Conservation (phyloP, 1,284 basidiomycete genomes). For the Xanthoconium separans region DNA sequence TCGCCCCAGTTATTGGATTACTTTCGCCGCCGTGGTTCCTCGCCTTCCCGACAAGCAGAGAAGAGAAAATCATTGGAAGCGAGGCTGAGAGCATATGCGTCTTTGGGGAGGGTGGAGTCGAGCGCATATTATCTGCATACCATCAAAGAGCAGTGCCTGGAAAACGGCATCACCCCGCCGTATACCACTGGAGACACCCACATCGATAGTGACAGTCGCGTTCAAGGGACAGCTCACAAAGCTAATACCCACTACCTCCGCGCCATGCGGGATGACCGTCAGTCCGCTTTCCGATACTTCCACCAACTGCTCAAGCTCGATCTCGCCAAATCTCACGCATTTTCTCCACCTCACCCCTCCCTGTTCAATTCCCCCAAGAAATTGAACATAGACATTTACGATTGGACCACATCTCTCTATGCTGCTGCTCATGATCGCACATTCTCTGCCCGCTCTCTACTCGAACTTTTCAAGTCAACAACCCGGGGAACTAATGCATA, state of each 20-base stretch:
- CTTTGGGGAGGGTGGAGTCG: conserved; percentile 40
- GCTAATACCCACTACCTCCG: conserved; percentile 37
- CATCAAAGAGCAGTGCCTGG: conserved; percentile 33
- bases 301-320: conserved; percentile 28
- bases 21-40: conserved; percentile 31
- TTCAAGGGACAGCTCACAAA: conserved; percentile 30
- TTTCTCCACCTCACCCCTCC: background rate
- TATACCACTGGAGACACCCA: conserved; percentile 15
- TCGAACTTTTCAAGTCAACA: conserved; percentile 38
- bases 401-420: conserved; percentile 36
- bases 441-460: conserved; percentile 34
- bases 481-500: conserved; percentile 26
- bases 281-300: conserved; percentile 50
- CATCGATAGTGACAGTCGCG: background rate
- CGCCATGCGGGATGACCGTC: conserved; percentile 35
- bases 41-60: background rate
- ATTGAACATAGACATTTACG: conserved; percentile 30
- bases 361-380: conserved; percentile 10
- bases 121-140: conserved; percentile 40
- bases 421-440: conserved; percentile 32
- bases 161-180: conserved; percentile 23
- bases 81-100: conserved; percentile 50
- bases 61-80: conserved; percentile 31
- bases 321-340: conserved; percentile 13
- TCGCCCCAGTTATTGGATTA: conserved; percentile 48